A percentile compares a stretch with the other conserved stretches of the same genome.
phyloP scores from a whole-genome alignment of 2,329 filamentous ascomycete genomes.

The Fusarium marasasianum region DNA sequence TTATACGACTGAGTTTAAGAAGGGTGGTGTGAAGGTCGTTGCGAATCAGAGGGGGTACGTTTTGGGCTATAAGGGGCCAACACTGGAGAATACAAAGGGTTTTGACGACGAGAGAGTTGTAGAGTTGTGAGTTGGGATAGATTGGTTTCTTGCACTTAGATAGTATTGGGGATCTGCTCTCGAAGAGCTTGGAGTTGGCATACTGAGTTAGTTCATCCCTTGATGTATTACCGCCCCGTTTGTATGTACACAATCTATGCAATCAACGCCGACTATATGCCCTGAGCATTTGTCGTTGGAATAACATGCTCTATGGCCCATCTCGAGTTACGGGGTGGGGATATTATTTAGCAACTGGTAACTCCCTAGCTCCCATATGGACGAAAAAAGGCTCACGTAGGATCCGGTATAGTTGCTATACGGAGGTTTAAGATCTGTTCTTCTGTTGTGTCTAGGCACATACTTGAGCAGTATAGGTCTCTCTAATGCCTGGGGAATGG shows the following conservation, averaged over 20 bases:
- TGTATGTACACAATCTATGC: background rate
- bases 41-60: slow-evolving; percentile 58
- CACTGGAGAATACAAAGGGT: slow-evolving; percentile 37
- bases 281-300: background rate
- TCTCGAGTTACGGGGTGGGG: background rate
- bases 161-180: background rate
- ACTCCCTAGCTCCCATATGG: background rate
- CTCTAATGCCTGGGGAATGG: background rate
- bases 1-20: slow-evolving; percentile 50
- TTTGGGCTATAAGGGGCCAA: slow-evolving; percentile 38
- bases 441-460: background rate
- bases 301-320: background rate
- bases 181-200: background rate
- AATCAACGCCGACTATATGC: background rate
- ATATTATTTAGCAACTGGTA: background rate
- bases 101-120: slow-evolving; percentile 39
- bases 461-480: background rate
- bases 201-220: background rate
- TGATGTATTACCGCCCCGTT: background rate
- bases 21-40: slow-evolving; percentile 50
- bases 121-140: slow-evolving; percentile 21
- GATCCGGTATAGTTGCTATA: too few relatives aligned
- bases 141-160: background rate
- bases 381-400: too few relatives aligned
- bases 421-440: background rate